Evolutionary conservation across 257 asterid species (phyloP).

Genomic region (Solanum sparsipilum): DNA sequence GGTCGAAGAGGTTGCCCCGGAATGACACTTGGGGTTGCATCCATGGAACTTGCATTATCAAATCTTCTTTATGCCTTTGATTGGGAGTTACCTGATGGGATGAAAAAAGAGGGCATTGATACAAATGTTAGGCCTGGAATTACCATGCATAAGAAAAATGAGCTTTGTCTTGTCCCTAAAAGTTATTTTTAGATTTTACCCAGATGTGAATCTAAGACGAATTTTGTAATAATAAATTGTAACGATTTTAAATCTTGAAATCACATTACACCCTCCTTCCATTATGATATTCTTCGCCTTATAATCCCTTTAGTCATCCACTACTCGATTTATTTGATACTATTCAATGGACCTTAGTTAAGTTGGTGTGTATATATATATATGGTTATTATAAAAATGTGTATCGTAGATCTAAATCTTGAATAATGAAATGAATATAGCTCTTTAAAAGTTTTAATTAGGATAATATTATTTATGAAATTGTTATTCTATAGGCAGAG

Average conservation of each 20-base stretch:
- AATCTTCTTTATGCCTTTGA: not conserved
- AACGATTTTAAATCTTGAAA: too few species aligned
- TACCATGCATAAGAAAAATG: not conserved
- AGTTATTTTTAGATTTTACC: not conserved
- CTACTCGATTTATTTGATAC: not conserved
- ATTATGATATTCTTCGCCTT: not conserved
- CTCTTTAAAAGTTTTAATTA: not conserved
- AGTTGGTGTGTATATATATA: fast-evolving
- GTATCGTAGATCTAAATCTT: not conserved
- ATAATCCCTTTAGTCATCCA: not conserved
- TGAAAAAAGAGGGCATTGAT: not conserved
- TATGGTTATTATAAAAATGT: too few species aligned
- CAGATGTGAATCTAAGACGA: not conserved
- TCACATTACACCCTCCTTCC: not conserved
- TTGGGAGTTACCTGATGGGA: not conserved
- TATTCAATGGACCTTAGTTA: not conserved
- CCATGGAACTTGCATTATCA: not conserved
- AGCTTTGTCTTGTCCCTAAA: not conserved
- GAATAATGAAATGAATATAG: not conserved
- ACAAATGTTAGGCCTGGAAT: not conserved
- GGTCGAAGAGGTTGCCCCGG: not conserved
- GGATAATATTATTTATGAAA: not conserved
- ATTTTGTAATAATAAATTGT: not conserved
- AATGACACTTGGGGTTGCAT: not conserved
- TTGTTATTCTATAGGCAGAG: not conserved